phyloP scores from a whole-genome alignment of 2,329 filamentous ascomycete species.

The Trichoderma oligosporum region DNA sequence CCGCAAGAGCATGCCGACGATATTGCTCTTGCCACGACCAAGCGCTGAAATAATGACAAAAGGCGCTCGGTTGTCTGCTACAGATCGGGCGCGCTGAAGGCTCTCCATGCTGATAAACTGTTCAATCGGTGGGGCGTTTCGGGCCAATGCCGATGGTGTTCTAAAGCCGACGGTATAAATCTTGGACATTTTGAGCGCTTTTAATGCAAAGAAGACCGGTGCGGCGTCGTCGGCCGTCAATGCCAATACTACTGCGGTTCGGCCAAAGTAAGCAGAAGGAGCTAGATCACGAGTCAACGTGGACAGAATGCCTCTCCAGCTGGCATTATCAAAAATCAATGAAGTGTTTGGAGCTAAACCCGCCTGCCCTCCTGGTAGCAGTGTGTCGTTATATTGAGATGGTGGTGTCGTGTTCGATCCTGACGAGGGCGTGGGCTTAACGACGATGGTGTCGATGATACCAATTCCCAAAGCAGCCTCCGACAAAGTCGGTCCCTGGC shows the following conservation, averaged over 20 bases:
- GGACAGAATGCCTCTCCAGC: conserved; percentile 80
- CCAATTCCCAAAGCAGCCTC: conserved; percentile 76
- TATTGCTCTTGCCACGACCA: conserved; percentile 70
- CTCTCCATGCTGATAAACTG: conserved; percentile 73
- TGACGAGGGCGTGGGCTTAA: conserved; percentile 45
- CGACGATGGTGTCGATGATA: conserved; percentile 76
- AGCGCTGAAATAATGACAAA: conserved; percentile 80
- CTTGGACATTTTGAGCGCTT: conserved; percentile 69
- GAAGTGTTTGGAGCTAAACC: conserved; percentile 47
- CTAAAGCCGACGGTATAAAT: conserved; percentile 84
- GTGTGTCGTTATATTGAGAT: conserved; percentile 35
- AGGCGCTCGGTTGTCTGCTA: conserved; percentile 54
- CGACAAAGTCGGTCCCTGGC: conserved; percentile 57
- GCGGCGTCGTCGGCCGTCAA: conserved; percentile 71
- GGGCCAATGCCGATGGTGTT: conserved; percentile 57
- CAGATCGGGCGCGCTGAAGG: conserved; percentile 49
- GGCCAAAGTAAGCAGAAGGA: conserved; percentile 73
- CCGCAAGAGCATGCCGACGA: conserved; percentile 73
- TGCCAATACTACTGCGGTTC: conserved; percentile 72
- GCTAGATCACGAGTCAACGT: conserved; percentile 78
- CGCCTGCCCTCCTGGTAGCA: conserved; percentile 26
- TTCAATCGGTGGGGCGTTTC: conserved; percentile 64
- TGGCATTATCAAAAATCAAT: conserved; percentile 75
- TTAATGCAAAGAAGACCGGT: conserved; percentile 73
- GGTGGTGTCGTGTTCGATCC: conserved; percentile 43